Evolutionary conservation across 495 filamentous ascomycete species (phyloP).

Genomic region (Aspergillus mulundensis): DNA sequence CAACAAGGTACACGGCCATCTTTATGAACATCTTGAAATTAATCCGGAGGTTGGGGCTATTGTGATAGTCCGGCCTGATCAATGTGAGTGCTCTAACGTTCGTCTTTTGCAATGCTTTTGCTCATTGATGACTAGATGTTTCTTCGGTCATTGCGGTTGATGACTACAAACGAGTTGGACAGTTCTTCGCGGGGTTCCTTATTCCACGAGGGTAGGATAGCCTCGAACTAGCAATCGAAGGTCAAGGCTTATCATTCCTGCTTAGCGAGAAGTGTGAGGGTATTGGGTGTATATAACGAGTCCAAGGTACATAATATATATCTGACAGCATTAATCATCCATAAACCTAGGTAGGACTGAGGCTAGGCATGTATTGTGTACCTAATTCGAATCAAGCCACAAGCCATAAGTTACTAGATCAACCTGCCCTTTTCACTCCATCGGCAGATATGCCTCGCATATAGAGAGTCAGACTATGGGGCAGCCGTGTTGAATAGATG

Average conservation of each 20-base stretch:
- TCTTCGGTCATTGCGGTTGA: conserved; percentile 31
- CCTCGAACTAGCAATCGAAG: not conserved
- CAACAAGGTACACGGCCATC: conserved; percentile 60
- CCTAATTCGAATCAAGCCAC: no score
- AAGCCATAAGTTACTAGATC: no score
- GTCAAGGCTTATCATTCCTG: no score
- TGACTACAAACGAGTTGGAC: conserved; percentile 31
- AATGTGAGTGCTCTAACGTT: conserved; percentile 47
- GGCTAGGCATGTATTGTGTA: no score
- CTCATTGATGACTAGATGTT: conserved; percentile 23
- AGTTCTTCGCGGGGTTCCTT: conserved; percentile 42
- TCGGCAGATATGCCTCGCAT: no score
- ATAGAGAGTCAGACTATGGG: not conserved
- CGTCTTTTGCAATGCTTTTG: not conserved
- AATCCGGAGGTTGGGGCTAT: conserved; percentile 50
- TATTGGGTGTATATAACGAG: no score
- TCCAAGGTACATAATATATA: no score
- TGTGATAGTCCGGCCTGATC: conserved; percentile 63
- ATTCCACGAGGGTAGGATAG: conserved; percentile 21
- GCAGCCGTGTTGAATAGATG: not conserved
- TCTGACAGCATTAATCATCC: no score
- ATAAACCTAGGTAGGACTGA: no score
- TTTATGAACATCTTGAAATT: conserved; percentile 59
- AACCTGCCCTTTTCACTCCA: no score
- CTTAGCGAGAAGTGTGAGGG: no score